Evolutionary conservation across 202 grass and related monocot species (phyloP).

Genomic region (Miscanthus sacchariflorus): DNA sequence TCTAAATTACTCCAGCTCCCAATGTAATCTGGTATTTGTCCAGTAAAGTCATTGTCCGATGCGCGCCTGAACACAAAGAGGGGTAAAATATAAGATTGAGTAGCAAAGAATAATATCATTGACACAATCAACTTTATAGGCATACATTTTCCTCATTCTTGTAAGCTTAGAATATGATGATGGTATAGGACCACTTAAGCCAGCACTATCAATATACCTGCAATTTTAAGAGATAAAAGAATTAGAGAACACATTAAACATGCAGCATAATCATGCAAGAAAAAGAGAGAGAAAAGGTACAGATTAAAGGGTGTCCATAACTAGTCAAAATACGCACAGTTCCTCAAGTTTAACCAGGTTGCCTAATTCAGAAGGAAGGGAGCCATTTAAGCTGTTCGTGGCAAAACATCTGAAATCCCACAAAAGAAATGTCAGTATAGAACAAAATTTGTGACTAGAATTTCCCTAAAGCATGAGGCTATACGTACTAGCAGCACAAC

Average conservation of each 20-base stretch:
- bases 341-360: constrained; percentile 56
- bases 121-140: neutral
- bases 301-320: neutral
- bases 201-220: constrained; percentile 69
- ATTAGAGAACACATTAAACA: neutral
- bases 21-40: constrained; percentile 77
- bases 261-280: neutral
- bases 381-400: constrained; percentile 69
- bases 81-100: constrained; percentile 25
- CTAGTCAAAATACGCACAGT: constrained; percentile 50
- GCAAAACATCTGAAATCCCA: constrained; percentile 55
- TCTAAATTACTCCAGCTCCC: constrained; percentile 60
- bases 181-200: constrained; percentile 71
- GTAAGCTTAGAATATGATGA: constrained; percentile 60
- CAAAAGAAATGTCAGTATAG: too few species aligned
- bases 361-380: constrained; percentile 72
- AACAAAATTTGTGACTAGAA: too few species aligned
- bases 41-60: constrained; percentile 82
- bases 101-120: neutral
- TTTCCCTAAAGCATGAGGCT: too few species aligned
- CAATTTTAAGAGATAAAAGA: too few species aligned
- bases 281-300: neutral
- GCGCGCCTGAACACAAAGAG: constrained; percentile 50
- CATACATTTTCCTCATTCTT: constrained; percentile 55
- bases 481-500: too few species aligned